Percentiles rank a stretch among this genome's conserved stretches.
Conservation (phyloP, 495 filamentous ascomycete genomes). For the Neurospora sp. region DNA sequence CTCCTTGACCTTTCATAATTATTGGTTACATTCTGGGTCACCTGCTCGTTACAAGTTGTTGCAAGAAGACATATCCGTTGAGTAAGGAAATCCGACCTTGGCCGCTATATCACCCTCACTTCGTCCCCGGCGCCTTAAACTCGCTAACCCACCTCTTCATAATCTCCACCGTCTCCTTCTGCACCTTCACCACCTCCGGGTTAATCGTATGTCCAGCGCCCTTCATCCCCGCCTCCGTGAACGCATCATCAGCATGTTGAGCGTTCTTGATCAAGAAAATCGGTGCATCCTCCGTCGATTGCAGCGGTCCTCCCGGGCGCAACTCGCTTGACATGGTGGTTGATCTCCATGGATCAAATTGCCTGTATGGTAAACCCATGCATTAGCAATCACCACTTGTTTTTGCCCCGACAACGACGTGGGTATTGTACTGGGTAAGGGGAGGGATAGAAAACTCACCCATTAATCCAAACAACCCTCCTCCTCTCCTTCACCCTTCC, state of each 20-base stretch:
- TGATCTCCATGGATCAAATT: conserved; percentile 52
- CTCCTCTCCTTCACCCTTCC: conserved; percentile 15
- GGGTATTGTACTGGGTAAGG: background rate
- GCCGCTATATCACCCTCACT: background rate
- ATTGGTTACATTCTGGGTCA: background rate
- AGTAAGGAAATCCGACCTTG: background rate
- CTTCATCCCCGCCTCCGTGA: conserved; percentile 27
- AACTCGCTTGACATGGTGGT: conserved; percentile 42
- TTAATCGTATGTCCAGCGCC: conserved; percentile 22
- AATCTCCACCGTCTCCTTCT: conserved; percentile 13
- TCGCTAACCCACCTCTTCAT: conserved; percentile 42
- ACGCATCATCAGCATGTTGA: conserved; percentile 42
- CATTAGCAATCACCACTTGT: background rate
- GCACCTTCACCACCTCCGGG: conserved; percentile 33
- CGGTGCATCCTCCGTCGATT: conserved; percentile 32
- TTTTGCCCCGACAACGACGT: too few species aligned
- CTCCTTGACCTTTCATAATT: background rate
- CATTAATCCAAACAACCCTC: conserved; percentile 51
- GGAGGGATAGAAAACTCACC: conserved; percentile 21
- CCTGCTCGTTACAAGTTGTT: background rate
- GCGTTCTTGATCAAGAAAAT: conserved; percentile 47
- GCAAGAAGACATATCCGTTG: background rate
- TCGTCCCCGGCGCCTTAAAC: conserved; percentile 10
- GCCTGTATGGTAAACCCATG: conserved; percentile 13
- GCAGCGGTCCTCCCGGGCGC: conserved; percentile 45